Evolutionary conservation across 2,329 filamentous ascomycete species (phyloP).

Genomic region (Bipolaris gigantea): DNA sequence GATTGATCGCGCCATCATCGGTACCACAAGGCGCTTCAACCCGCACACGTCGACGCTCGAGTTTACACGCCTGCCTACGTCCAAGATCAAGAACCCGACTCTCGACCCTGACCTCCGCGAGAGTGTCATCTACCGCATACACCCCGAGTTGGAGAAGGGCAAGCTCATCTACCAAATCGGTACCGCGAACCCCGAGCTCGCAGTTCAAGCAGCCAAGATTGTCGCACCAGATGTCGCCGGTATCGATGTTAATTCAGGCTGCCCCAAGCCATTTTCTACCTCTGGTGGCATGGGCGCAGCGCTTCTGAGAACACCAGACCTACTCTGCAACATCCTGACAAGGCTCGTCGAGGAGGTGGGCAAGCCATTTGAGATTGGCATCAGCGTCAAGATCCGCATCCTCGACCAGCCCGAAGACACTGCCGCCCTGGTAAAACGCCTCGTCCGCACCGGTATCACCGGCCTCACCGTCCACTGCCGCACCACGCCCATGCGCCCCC

Average conservation of each 20-base stretch:
- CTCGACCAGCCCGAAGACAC: slow-evolving; percentile 77
- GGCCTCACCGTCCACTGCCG: slow-evolving; percentile 93
- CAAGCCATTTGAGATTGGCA: slow-evolving; percentile 79
- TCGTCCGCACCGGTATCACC: slow-evolving; percentile 87
- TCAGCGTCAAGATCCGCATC: slow-evolving; percentile 95
- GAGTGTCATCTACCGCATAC: slow-evolving; percentile 80
- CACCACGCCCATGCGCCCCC: slow-evolving; percentile 91
- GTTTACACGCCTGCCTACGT: slow-evolving; percentile 76
- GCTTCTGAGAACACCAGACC: slow-evolving; percentile 80
- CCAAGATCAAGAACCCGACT: slow-evolving; percentile 64
- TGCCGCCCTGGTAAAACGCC: slow-evolving; percentile 71
- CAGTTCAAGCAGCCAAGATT: slow-evolving; percentile 80
- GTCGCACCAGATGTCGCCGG: slow-evolving; percentile 87
- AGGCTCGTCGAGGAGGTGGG: slow-evolving; percentile 79
- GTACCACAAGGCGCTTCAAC: slow-evolving; percentile 77
- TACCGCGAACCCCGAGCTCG: slow-evolving; percentile 77
- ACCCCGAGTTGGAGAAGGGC: slow-evolving; percentile 73
- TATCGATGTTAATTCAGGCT: slow-evolving; percentile 98
- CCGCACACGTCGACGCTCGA: slow-evolving; percentile 77
- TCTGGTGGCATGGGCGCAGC: slow-evolving; percentile 94
- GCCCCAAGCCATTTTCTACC: slow-evolving; percentile 95
- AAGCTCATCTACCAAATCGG: slow-evolving; percentile 90
- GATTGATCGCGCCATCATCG: slow-evolving; percentile 88
- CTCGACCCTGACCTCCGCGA: slow-evolving; percentile 56
- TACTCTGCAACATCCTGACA: slow-evolving; percentile 78